Base-by-base conservation (phyloP, 306 rosid genomes). In the Crotalaria pallida region DNA sequence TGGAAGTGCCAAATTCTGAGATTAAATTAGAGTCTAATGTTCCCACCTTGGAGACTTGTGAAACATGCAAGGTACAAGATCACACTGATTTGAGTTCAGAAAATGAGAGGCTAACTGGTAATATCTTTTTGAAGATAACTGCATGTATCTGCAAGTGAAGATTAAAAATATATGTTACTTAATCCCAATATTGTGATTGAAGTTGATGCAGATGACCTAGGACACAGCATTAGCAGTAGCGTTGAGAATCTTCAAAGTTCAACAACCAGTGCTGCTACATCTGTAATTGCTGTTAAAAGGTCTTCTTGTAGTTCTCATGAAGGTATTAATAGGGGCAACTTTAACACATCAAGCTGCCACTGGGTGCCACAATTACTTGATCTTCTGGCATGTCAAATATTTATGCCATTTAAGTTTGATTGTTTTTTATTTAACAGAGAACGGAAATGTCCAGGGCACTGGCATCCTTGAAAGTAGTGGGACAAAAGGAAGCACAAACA, bases 261-360 rank as follows among this genome's bases (percentile, higher is more conserved):
- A 52, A 38, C 55, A 3, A 61, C 69, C 73, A 70, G 60, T 70
- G 67, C 47, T n/a, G 83, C 81, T 67, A 45, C 80, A 72, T 81
- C 84, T 44, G 76, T 74, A 41, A 78, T 76, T 87, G 79, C 89
- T 57, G 85, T 77, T 65, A 87, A 88, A 91, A 94, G 96, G 79
- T 80, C 89, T 74, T 89, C 83, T 53, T 75, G 73, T 58, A 72
- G 73, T 75, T 79, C 80, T 75, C 81, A 72, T 82, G 83, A 81
- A 87, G 97, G 92, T 90, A 81, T 48, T 76, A n/a, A 40, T 64
- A 52, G 72, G 18, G 23, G 24, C 43, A 36, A 49, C 66, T 64
- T 26, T 51, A 10, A 70, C 79, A 56, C 47, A 40, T 50, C 36
- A 10, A 43, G 62, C 69, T 52, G 10, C 61, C 19, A 68, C 69